Base-by-base conservation (phyloP, 2,329 filamentous ascomycete genomes). In the Cladosporium sp. region DNA sequence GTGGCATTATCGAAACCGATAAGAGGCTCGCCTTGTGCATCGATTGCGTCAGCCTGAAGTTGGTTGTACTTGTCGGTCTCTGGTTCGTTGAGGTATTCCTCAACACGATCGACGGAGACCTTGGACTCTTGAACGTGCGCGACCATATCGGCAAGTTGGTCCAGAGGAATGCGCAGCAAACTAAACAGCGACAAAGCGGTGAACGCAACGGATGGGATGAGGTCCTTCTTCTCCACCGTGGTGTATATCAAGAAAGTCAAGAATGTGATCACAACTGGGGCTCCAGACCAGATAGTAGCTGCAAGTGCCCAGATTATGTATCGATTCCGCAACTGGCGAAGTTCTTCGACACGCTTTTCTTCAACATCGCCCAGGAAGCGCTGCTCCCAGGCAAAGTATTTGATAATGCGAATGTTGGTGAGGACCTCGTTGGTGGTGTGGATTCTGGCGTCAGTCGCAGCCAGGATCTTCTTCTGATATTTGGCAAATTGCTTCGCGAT, bases 361-460 rank as follows among this genome's bases (percentile, higher is more conserved):
- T 95, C 89, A 36, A 99, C 91, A 57, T 90, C 86, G 20, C 85
- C 84, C 59, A 89, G 85, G 72, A 97, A 99, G 2, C 93, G 88
- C 67, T 92, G 86, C 73, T 99, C 94, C 94, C 94, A 99, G 0
- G 94, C 93, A 72, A 99, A 99, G 74, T 94, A 99, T 72, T 99
- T 99, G 83, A 99, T 97, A 72, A 99, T 97, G 54, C 94, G 87
- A 65, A 99, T 97, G 68, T 97, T 99, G 70, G 96, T 92, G 28
- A 99, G 80, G 7, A 97, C 89, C 74, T 99, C 94, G 72, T 99
- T 99, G 5, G 94, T 99, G 4, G 92, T 88, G 70, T 97, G 90
- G 63, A 99, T 97, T 55, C 94, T 87, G 70, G 94, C 94, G 75
- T 99, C 94, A 3, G 94, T 99, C 19, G 92, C 92, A 55, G 89